A percentile compares a stretch with the other conserved stretches of the same genome.
These are phyloP conservation scores for Trypanosoma theileri DNA, from an alignment of 208 protist species.

Conservation along the genomic window DNA sequence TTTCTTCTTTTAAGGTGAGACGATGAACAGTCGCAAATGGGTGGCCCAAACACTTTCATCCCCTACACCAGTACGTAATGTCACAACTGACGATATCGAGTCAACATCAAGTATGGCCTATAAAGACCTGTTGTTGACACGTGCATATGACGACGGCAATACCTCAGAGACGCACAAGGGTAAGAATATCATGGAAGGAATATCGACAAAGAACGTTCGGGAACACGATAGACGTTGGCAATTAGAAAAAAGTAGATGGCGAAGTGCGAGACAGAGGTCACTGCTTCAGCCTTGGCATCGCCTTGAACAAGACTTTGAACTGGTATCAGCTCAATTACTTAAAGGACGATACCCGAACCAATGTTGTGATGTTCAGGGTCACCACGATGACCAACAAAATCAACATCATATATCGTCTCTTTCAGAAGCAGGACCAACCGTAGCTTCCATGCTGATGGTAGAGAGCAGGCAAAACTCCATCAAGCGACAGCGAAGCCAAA, in stretches of 20 bases:
- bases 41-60: background rate
- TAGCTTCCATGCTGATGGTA: too few species aligned
- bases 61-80: background rate
- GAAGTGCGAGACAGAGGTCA: background rate
- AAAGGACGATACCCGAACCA: background rate
- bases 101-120: slow-evolving; percentile 14
- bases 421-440: too few species aligned
- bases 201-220: background rate
- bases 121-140: background rate
- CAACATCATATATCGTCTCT: too few species aligned
- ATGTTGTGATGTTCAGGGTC: background rate
- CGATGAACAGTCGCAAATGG: background rate
- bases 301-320: slow-evolving; percentile 7
- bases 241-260: background rate
- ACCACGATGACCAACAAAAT: background rate
- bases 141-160: background rate
- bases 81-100: slow-evolving; percentile 9
- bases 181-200: too few species aligned
- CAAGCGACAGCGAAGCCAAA: background rate
- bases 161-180: background rate
- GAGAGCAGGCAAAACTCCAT: background rate
- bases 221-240: background rate
- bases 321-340: background rate
- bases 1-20: slow-evolving; percentile 2
- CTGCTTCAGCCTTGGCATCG: slow-evolving; percentile 7